These are phyloP conservation scores for Chalciporus piperatoides DNA, from an alignment of 1,284 basidiomycete genomes.

Conservation along the genomic window DNA sequence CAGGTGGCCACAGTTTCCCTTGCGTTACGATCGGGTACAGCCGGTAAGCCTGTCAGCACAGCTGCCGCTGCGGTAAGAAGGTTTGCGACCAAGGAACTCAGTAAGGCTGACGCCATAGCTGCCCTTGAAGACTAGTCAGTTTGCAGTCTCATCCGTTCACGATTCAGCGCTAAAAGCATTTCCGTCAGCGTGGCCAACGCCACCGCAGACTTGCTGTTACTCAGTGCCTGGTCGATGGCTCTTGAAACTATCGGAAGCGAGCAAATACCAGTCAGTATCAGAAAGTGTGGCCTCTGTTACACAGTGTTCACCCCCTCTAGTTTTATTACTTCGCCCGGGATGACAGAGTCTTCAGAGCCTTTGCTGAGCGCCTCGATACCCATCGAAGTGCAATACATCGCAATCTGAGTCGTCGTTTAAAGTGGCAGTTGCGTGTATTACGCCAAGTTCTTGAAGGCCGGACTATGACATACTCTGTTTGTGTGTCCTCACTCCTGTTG, in stretches of 20 bases:
- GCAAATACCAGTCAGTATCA: slow-evolving; percentile 56
- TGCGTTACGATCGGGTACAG: slow-evolving; percentile 58
- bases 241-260: slow-evolving; percentile 51
- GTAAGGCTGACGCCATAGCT: slow-evolving; percentile 71
- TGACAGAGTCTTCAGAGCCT: slow-evolving; percentile 71
- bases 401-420: slow-evolving; percentile 51
- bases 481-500: slow-evolving; percentile 22
- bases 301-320: slow-evolving; percentile 36
- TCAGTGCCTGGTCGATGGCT: slow-evolving; percentile 67
- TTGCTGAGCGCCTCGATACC: slow-evolving; percentile 55
- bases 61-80: slow-evolving; percentile 65
- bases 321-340: slow-evolving; percentile 78
- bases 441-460: slow-evolving; percentile 61
- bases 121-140: slow-evolving; percentile 79
- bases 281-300: not conserved
- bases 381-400: slow-evolving; percentile 50
- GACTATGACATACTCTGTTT: slow-evolving; percentile 58
- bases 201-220: slow-evolving; percentile 68
- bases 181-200: slow-evolving; percentile 69
- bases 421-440: slow-evolving; percentile 68
- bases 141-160: not conserved
- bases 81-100: slow-evolving; percentile 74
- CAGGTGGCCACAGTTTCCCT: slow-evolving; percentile 57
- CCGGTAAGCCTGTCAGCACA: slow-evolving; percentile 63
- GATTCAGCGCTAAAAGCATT: not conserved